Evolutionary conservation across 2,329 filamentous ascomycete genomes (phyloP), one percentile per base, ranked within the genome.

Genomic region (Alternaria brassicae): DNA sequence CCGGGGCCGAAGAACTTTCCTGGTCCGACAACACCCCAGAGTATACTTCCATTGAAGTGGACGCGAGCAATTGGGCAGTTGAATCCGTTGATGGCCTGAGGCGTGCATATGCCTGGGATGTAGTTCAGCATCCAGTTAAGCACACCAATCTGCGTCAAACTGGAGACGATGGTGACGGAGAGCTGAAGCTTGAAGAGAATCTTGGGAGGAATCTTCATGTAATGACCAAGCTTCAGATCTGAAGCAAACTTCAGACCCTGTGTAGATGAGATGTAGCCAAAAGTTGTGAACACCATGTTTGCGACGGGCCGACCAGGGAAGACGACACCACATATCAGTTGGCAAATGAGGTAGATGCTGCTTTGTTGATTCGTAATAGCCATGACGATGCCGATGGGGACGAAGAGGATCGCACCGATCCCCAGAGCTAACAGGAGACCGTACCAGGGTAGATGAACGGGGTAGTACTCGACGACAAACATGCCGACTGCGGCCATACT

Each of bases 261-360:
- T 0, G 91, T 91, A 0, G 91, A 93, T 4, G 91, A 93, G 72
- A 95, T 95, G 59, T 95, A 96, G 62, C 91, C 92, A 74, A 95
- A 96, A 0, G 91, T 95, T 47, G 94, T 91, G 70, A 96, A 96
- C 34, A 96, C 91, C 92, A 96, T 96, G 77, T 96, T 95, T 50
- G 92, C 92, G 10, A 96, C 91, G 1, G 92, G 92, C 1, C 90
- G 89, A 27, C 92, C 92, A 0, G 92, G 92, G 74, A 96, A 96
- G 15, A 92, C 83, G 50, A 86, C 88, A 53, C 92, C 92, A 63
- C 91, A 94, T 64, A 95, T 89, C 57, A 96, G 85, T 77, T 95
- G 92, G 75, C 91, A 94, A 69, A 95, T 91, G 34, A 95, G 84
- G 75, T 94, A 95, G 66, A 94, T 91, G 76, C 89, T 92, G 77